Conservation (phyloP, 139 green algal genomes). For the Yamagishiella unicocca region DNA sequence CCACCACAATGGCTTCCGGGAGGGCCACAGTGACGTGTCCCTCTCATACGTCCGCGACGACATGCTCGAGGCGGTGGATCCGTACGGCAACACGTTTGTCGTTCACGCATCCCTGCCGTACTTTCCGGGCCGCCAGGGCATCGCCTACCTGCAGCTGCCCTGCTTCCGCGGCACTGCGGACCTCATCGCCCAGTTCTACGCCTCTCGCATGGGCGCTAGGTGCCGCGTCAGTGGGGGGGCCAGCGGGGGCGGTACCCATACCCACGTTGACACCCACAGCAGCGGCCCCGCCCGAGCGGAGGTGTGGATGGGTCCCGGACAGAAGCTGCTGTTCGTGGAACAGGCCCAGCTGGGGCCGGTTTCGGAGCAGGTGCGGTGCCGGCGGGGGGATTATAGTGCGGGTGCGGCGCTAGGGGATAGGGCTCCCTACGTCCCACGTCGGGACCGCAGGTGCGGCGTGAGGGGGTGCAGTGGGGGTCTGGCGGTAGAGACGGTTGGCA, state of each 20-base stretch:
- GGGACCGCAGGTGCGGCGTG: too few relatives aligned
- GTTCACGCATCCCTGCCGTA: conserved; percentile 31
- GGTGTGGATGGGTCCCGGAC: conserved; percentile 32
- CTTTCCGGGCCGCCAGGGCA: conserved; percentile 3
- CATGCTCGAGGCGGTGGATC: conserved; percentile 37
- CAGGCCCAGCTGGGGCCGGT: background rate
- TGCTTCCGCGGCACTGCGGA: conserved; percentile 14
- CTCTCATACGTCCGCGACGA: conserved; percentile 15
- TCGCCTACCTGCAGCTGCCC: conserved; percentile 33
- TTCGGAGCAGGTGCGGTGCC: conserved; percentile 4
- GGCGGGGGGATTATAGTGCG: too few relatives aligned
- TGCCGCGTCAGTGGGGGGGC: background rate
- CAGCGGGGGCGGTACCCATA: background rate
- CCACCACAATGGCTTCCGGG: too few relatives aligned
- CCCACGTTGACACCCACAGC: background rate
- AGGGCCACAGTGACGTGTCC: conserved; percentile 22
- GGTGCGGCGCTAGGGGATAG: too few relatives aligned
- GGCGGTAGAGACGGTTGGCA: too few relatives aligned
- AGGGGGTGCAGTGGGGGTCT: too few relatives aligned
- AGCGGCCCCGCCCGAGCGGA: background rate
- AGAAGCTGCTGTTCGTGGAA: conserved; percentile 39
- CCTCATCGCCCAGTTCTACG: conserved; percentile 31
- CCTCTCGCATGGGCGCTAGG: background rate
- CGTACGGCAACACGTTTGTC: conserved; percentile 37
- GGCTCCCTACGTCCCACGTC: too few relatives aligned